Percentiles rank a stretch among this genome's conserved stretches.
phyloP scores from a whole-genome alignment of 2,329 filamentous ascomycete genomes.

The Kalmusia sp. region DNA sequence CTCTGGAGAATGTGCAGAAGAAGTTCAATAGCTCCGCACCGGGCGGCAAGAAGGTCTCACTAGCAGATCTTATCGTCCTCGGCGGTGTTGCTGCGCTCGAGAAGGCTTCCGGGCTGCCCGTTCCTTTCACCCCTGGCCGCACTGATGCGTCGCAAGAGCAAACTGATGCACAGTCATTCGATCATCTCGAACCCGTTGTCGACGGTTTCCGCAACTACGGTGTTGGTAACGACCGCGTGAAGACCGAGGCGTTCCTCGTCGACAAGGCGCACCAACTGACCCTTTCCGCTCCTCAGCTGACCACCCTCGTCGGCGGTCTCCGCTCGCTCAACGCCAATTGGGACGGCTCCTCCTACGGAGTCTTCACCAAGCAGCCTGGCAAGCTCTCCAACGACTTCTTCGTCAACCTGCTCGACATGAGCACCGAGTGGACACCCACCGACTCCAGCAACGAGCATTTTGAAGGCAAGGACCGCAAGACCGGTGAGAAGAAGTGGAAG shows the following conservation, averaged over 20 bases:
- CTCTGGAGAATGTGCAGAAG: conserved; percentile 70
- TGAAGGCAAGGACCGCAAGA: conserved; percentile 70
- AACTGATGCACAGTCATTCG: conserved; percentile 71
- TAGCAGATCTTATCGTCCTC: conserved; percentile 81
- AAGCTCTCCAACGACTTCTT: conserved; percentile 82
- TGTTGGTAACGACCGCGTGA: conserved; percentile 64
- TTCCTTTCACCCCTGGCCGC: conserved; percentile 77
- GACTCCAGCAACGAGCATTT: conserved; percentile 62
- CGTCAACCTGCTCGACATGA: conserved; percentile 75
- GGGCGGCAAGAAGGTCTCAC: conserved; percentile 73
- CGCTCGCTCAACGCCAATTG: conserved; percentile 74
- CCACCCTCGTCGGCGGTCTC: conserved; percentile 74
- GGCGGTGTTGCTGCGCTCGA: conserved; percentile 75
- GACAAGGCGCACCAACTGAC: conserved; percentile 75
- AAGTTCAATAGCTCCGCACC: conserved; percentile 65
- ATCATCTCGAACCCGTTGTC: conserved; percentile 70
- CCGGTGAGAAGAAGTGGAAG: conserved; percentile 71
- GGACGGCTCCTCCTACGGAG: conserved; percentile 70
- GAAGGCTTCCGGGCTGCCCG: conserved; percentile 69
- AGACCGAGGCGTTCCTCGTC: conserved; percentile 73
- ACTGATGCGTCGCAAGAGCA: conserved; percentile 74
- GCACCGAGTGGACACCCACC: conserved; percentile 68
- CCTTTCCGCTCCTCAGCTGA: conserved; percentile 73
- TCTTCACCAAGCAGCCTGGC: conserved; percentile 73
- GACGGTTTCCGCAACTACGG: conserved; percentile 86